phyloP scores from a whole-genome alignment of 1,139 yeast genomes.

The Geotrichum aggregatum region DNA sequence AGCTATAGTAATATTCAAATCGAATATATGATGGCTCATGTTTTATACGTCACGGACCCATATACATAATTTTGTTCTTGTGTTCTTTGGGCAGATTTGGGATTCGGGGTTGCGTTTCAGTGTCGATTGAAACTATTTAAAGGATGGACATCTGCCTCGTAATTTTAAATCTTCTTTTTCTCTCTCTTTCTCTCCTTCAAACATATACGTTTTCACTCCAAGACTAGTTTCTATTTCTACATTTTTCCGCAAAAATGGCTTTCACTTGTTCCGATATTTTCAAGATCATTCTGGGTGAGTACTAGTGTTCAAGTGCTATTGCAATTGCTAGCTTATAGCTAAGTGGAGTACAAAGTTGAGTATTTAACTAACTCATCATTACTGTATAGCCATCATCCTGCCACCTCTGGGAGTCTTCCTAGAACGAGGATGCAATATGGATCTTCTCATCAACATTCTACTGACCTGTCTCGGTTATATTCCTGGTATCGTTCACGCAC shows the following conservation, averaged over 20 bases:
- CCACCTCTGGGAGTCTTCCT: slow-evolving; percentile 76
- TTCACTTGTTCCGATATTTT: slow-evolving; percentile 44
- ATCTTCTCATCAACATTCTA: slow-evolving; percentile 55
- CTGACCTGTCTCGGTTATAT: slow-evolving; percentile 60
- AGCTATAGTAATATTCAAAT: too few species aligned
- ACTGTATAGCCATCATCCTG: slow-evolving; percentile 49
- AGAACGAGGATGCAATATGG: slow-evolving; percentile 58
- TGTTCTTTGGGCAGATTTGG: too few species aligned
- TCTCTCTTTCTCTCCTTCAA: not conserved
- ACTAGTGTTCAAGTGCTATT: not conserved
- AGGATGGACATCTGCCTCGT: too few species aligned
- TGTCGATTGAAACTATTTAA: too few species aligned
- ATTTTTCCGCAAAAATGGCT: slow-evolving; percentile 32
- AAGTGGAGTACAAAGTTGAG: not conserved
- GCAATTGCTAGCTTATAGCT: not conserved
- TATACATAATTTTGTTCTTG: too few species aligned
- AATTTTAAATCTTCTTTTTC: not conserved
- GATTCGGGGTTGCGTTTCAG: too few species aligned
- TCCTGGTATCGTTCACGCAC: slow-evolving; percentile 60
- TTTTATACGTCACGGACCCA: too few species aligned
- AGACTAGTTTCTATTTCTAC: not conserved
- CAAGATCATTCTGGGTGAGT: slow-evolving; percentile 50
- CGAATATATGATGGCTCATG: too few species aligned
- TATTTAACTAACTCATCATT: not conserved
- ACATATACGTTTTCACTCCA: not conserved